These are phyloP conservation scores for Malus domestica DNA, from an alignment of 306 rosid species.

Conservation along the genomic window DNA sequence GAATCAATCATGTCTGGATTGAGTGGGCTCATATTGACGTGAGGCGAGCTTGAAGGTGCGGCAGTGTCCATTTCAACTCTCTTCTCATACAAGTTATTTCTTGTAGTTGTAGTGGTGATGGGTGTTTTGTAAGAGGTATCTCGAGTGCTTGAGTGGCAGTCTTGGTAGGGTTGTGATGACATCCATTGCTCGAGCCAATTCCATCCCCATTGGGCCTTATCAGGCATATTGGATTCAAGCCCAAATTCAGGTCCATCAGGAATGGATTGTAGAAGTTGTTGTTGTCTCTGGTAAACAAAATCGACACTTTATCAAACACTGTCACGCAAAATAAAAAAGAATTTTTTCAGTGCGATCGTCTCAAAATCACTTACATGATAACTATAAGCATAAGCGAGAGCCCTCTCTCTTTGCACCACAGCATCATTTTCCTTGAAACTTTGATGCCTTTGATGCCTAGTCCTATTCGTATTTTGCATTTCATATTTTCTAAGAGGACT, in stretches of 20 bases:
- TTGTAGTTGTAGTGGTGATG: constrained; percentile 19
- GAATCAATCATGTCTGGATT: constrained; percentile 24
- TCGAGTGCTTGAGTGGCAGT: constrained; percentile 22
- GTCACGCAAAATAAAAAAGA: not conserved
- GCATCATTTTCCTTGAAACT: constrained; percentile 48
- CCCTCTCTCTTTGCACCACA: constrained; percentile 59
- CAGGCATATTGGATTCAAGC: constrained; percentile 22
- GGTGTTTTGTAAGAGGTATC: constrained; percentile 35
- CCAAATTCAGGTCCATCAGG: constrained; percentile 24
- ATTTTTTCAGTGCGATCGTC: not conserved
- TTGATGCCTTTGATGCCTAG: constrained; percentile 28
- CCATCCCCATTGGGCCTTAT: constrained; percentile 69
- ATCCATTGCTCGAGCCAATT: constrained; percentile 87
- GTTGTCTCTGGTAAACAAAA: constrained; percentile 28
- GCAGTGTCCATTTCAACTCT: constrained; percentile 66
- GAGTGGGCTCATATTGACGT: constrained; percentile 14
- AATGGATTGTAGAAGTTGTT: constrained; percentile 22
- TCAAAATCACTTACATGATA: constrained; percentile 38
- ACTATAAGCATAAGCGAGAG: constrained; percentile 70
- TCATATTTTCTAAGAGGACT: constrained; percentile 38
- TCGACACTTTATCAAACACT: too few relatives aligned
- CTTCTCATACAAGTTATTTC: constrained; percentile 62
- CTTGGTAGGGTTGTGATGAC: constrained; percentile 47
- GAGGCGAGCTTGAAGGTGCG: constrained; percentile 16
- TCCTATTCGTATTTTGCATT: constrained; percentile 33